Evolutionary conservation across 352 stramenopile species (phyloP), one percentile per base, ranked within the genome.

Genomic region (Phytophthora cryptogea): DNA sequence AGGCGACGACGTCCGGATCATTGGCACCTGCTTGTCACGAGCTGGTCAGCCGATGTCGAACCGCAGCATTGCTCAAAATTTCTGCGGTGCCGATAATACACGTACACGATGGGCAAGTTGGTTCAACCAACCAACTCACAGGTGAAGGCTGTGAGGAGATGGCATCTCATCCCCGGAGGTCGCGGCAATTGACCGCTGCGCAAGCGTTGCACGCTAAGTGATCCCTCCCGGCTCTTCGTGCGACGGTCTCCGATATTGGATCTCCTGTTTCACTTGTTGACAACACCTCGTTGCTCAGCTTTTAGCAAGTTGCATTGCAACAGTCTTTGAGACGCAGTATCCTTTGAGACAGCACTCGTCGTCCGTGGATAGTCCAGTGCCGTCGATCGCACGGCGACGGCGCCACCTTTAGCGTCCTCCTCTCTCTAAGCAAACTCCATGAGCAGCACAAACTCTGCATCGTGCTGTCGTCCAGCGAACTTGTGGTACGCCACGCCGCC

Each of bases 291-390:
- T 26, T 42, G 36, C 36, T 8, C 36, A 23, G n/a, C n/a, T n/a
- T n/a, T n/a, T n/a, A n/a, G n/a, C n/a, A n/a, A n/a, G n/a, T n/a
- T n/a, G n/a, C n/a, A n/a, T n/a, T n/a, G n/a, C 16, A 45, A 20
- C 40, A n/a, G 40, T 31, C n/a, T n/a, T 46, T 7, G 17, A 46
- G 40, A 46, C 26, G 39, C 39, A 14, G 39, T 46, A 32, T 46
- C 40, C 6, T 32, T 31, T 17, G 10, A 32, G 8, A 33, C 32
- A 11, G 17, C 33, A 27, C 13, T 30, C 35, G 3, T 28, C 31
- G 0, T 27, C 55, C 20, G 11, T 59, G 47, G 57, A 65, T 49
- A 59, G 57, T 49, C 3, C 42, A 45, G 5, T 45, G 47, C 43
- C 49, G 41, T 52, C 32, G 31, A 48, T 59, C 49, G 56, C 36